Conservation (phyloP, 495 filamentous ascomycete species). For the Aspergillus campestris region DNA sequence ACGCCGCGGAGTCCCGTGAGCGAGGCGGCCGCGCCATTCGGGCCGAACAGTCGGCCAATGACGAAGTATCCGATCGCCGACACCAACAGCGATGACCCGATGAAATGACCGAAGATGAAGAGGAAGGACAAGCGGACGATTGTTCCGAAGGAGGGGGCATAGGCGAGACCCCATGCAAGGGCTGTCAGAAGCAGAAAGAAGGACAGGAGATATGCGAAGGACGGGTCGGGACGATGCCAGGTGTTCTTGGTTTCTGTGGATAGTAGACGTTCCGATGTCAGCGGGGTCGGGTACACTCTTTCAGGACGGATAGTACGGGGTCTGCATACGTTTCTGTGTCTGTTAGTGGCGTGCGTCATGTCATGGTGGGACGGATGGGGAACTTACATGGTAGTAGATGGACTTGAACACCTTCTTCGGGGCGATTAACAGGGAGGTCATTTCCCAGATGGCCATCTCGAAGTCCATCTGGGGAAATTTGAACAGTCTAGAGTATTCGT, state of each 20-base stretch:
- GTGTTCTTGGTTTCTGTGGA: constrained; percentile 64
- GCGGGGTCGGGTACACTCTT: neutral
- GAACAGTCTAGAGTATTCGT: constrained; percentile 37
- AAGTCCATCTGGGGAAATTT: constrained; percentile 66
- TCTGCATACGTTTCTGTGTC: neutral
- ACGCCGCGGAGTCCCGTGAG: constrained; percentile 33
- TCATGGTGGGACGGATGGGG: neutral
- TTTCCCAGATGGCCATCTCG: constrained; percentile 74
- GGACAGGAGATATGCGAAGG: constrained; percentile 69
- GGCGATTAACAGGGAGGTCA: constrained; percentile 63
- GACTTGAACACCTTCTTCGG: constrained; percentile 72
- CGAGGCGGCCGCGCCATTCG: constrained; percentile 36
- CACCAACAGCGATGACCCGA: constrained; percentile 50
- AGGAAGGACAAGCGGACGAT: constrained; percentile 53
- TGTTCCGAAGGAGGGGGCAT: constrained; percentile 45
- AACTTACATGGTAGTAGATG: constrained; percentile 65
- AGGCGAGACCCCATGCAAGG: constrained; percentile 66
- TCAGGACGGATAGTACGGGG: too few relatives aligned
- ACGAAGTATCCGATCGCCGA: constrained; percentile 57
- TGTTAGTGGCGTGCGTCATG: neutral
- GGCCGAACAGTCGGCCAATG: constrained; percentile 54
- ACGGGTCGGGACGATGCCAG: constrained; percentile 68
- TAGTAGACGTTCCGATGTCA: constrained; percentile 6
- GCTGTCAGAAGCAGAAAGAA: constrained; percentile 67
- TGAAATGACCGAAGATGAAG: constrained; percentile 63